Evolutionary conservation across 768 basidiomycete species (phyloP).

Genomic region (Pleurotus sapidus): DNA sequence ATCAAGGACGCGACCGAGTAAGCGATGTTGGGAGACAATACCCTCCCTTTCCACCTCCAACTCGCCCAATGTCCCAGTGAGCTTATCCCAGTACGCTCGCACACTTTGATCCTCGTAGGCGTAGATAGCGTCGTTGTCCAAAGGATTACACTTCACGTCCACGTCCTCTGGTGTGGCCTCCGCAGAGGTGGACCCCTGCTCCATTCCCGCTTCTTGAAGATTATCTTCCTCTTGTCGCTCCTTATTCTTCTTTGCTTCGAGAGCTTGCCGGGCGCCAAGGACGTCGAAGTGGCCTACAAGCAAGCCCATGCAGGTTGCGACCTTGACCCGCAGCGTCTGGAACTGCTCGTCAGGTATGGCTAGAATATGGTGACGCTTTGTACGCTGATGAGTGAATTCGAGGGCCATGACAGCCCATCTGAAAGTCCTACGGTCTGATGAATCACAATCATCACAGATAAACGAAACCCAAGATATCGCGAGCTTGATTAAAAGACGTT

Average conservation of each 20-base stretch:
- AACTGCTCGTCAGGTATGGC: conserved; percentile 89
- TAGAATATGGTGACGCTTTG: conserved; percentile 78
- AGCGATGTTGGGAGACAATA: conserved; percentile 65
- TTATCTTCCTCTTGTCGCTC: conserved; percentile 70
- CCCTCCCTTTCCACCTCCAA: conserved; percentile 66
- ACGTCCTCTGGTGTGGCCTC: conserved; percentile 44
- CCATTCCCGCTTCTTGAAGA: conserved; percentile 46
- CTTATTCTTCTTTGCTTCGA: conserved; percentile 88
- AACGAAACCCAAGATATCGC: conserved; percentile 98
- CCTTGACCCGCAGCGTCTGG: conserved; percentile 83
- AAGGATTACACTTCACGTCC: conserved; percentile 33
- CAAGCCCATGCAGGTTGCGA: conserved; percentile 95
- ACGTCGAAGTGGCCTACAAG: conserved; percentile 98
- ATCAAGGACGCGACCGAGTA: conserved; percentile 89
- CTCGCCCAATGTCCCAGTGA: conserved; percentile 51
- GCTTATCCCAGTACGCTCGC: conserved; percentile 75
- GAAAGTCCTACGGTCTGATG: conserved; percentile 93
- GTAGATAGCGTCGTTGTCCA: conserved; percentile 33
- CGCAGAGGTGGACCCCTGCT: neutral
- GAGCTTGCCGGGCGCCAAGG: conserved; percentile 85
- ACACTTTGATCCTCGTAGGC: conserved; percentile 61
- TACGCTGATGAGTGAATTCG: conserved; percentile 87
- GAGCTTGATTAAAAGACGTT: conserved; percentile 79
- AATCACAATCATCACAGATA: conserved; percentile 97
- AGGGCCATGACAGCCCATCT: conserved; percentile 97